Conservation (phyloP, 139 green algal genomes). For the Pleodorina starrii region DNA sequence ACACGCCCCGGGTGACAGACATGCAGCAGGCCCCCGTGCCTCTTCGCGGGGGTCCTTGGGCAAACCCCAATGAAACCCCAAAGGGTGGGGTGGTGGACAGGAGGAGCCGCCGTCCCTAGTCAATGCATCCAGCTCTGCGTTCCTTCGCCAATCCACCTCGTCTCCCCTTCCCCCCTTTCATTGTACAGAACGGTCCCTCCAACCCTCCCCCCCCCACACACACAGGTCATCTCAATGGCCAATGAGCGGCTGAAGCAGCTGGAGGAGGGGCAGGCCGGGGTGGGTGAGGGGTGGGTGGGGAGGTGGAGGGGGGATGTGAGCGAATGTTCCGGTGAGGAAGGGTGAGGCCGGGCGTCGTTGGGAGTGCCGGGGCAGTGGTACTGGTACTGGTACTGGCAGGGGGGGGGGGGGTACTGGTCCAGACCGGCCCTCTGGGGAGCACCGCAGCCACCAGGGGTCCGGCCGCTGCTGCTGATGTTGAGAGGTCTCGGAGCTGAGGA, state of each 20-base stretch:
- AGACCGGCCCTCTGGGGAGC: no score
- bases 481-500: no score
- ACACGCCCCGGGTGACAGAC: background rate
- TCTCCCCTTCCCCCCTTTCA: background rate
- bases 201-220: no score
- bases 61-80: background rate
- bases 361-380: background rate
- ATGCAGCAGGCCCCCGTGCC: no score
- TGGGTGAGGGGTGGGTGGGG: background rate
- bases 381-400: background rate
- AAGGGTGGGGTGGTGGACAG: background rate
- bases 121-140: background rate
- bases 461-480: no score
- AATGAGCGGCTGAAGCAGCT: slow-evolving; percentile 41
- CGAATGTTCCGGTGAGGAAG: background rate
- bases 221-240: slow-evolving; percentile 36
- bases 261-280: slow-evolving; percentile 35
- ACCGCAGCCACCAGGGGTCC: no score
- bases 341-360: background rate
- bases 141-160: background rate
- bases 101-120: background rate
- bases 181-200: no score
- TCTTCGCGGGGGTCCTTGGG: background rate
- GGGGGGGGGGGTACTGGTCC: no score
- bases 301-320: background rate